phyloP scores from a whole-genome alignment of 2,329 filamentous ascomycete genomes.

The Xylariaceae sp. region DNA sequence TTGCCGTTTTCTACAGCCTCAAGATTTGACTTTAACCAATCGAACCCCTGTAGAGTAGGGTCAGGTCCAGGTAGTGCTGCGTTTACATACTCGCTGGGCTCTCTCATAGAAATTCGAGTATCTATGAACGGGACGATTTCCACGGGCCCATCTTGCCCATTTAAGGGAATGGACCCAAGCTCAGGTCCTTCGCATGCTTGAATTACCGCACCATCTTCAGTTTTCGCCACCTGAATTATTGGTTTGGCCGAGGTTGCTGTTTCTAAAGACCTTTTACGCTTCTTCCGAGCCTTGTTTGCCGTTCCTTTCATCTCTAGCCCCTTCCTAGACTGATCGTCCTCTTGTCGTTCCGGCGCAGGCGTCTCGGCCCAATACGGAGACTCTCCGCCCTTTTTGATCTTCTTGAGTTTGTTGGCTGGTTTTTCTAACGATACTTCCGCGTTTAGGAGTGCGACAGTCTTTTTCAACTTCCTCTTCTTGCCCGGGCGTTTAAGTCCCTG shows the following conservation, averaged over 20 bases:
- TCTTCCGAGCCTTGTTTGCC: background rate
- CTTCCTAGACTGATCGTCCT: background rate
- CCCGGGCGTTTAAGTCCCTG: background rate
- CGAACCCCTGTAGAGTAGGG: background rate
- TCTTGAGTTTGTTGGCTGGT: conserved; percentile 16
- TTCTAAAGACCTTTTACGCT: background rate
- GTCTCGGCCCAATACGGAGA: conserved; percentile 35
- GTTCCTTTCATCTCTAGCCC: background rate
- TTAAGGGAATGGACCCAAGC: background rate
- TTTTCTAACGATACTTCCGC: background rate
- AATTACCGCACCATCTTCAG: background rate
- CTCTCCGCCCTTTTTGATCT: conserved; percentile 14
- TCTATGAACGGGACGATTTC: background rate
- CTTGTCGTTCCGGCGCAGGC: background rate
- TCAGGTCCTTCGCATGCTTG: background rate
- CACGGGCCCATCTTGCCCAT: background rate
- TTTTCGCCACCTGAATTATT: background rate
- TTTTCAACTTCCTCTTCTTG: conserved; percentile 3
- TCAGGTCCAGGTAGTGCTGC: too few species aligned
- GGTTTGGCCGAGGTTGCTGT: background rate
- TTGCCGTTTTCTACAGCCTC: background rate
- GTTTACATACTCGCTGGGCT: background rate
- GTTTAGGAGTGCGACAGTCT: background rate
- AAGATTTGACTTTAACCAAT: background rate
- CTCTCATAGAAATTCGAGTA: background rate